These are phyloP conservation scores for Gonapodya sp. DNA, from an alignment of 192 early-diverging fungal genomes.

Conservation along the genomic window DNA sequence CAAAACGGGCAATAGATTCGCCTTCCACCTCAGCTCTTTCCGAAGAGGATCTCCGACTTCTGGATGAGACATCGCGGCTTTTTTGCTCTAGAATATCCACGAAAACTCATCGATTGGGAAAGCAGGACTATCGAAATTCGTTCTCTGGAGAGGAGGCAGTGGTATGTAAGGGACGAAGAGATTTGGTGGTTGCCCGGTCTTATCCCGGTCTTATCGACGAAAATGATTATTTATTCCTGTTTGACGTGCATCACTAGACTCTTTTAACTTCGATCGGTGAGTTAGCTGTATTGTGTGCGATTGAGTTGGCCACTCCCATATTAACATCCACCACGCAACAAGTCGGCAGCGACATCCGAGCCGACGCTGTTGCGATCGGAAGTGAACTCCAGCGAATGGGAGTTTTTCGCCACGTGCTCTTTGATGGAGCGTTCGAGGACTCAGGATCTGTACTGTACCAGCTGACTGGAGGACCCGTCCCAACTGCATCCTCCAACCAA, in stretches of 20 bases:
- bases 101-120: neutral
- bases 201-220: neutral
- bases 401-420: neutral
- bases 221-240: neutral
- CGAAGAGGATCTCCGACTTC: neutral
- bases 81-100: neutral
- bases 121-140: neutral
- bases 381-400: neutral
- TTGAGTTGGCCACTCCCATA: no score
- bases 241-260: neutral
- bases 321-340: no score
- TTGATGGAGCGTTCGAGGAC: constrained; percentile 1
- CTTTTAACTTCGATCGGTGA: neutral
- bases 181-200: no score
- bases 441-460: neutral
- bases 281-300: no score
- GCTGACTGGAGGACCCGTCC: neutral
- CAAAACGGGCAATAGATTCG: neutral
- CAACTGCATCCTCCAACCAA: neutral
- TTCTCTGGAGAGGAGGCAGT: neutral
- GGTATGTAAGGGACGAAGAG: neutral
- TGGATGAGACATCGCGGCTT: neutral
- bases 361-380: neutral
- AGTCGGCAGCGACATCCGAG: neutral
- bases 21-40: neutral